phyloP scores from a whole-genome alignment of 441 rosid species.

The Pelargonium myrrhifolium region DNA sequence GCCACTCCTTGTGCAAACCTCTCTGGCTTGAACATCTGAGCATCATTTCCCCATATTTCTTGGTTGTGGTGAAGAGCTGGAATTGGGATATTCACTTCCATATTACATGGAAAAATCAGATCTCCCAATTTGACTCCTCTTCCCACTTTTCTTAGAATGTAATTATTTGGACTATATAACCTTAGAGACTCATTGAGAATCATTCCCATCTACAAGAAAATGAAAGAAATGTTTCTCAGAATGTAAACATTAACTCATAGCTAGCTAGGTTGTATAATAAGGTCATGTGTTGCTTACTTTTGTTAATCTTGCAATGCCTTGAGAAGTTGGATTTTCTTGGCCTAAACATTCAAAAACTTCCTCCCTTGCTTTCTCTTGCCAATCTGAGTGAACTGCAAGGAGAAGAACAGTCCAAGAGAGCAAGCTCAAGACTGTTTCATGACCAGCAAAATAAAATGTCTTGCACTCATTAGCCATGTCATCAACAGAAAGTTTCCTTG shows the following conservation, averaged over 20 bases:
- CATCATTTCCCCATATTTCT: not conserved
- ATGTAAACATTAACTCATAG: too few species aligned
- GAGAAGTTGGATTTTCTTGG: conserved; percentile 22
- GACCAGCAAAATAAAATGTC: conserved; percentile 35
- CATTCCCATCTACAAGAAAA: conserved; percentile 33
- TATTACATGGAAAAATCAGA: not conserved
- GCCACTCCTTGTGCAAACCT: not conserved
- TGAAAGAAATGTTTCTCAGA: not conserved
- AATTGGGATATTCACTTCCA: not conserved
- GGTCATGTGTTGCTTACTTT: conserved; percentile 21
- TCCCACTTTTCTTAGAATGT: too few species aligned
- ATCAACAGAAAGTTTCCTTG: conserved; percentile 24
- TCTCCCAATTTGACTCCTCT: not conserved
- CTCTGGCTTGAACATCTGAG: not conserved
- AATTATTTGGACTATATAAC: conserved; percentile 17
- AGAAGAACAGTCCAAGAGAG: conserved; percentile 41
- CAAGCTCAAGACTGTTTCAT: conserved; percentile 29
- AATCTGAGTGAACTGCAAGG: conserved; percentile 31
- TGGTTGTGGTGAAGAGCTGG: not conserved
- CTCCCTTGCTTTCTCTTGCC: conserved; percentile 40
- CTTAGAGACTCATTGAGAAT: conserved; percentile 36
- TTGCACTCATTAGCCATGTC: conserved; percentile 42
- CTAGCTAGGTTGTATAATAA: too few species aligned
- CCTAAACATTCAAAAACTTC: conserved; percentile 31
- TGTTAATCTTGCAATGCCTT: conserved; percentile 30